Evolutionary conservation across 148 eudicot genomes (phyloP), one percentile per base, ranked within the genome.

Genomic region (Spergularia marina): DNA sequence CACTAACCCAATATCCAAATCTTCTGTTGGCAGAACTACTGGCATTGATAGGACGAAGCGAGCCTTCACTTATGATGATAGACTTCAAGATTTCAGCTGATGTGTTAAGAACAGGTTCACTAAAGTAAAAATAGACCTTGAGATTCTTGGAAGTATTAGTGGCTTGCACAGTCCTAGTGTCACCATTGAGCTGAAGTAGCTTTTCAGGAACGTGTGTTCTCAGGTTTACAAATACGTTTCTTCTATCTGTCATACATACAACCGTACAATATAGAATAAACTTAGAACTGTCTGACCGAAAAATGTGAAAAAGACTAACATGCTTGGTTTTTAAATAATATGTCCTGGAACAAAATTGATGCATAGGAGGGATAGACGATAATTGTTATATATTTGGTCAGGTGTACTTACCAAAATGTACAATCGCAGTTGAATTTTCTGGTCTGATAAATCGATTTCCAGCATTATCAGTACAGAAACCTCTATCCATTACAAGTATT

Each of bases 391-490:
- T 10, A 54, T 14, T 17, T 56, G 53, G 58, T 34, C 20, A 34
- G 62, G 51, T 49, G 57, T 70, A 72, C 96, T 82, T 82, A 92
- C 99, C 99, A 85, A 92, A 86, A 87, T 79, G 97, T 76, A 95
- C 77, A 49, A 82, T 54, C 51, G 79, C 77, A 77, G 86, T 84
- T 47, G 99, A 90, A 77, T 88, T 91, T 52, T 62, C 77, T 71
- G 92, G 84, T 77, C 97, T 83, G 51, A 76, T 84, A 67, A 95
- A 90, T 72, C 78, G 81, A 80, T 95, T 95, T 68, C 97, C 97
- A 44, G 99, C 97, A 59, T 80, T 72, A 76, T 95, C 99, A 11
- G 89, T 83, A 78, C 99, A 95, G 84, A 91, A 90, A 68, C 79
- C 77, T 83, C 81, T 89, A 65, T 89, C 91, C 94, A 89, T 88